phyloP scores from a whole-genome alignment of 495 filamentous ascomycete genomes.

The Aspergillus hancockii region DNA sequence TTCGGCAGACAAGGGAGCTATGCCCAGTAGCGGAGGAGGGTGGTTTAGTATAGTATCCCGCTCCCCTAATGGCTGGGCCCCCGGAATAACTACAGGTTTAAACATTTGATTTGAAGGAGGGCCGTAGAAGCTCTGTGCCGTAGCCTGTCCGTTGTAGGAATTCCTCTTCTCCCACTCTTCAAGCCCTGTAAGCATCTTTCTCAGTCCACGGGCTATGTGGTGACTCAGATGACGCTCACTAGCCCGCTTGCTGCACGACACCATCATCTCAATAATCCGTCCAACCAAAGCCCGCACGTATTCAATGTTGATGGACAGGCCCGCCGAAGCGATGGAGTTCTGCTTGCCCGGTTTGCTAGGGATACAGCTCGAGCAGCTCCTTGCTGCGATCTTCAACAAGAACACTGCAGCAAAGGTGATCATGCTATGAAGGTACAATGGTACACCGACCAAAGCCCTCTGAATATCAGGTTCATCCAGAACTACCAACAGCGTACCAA shows the following conservation, averaged over 20 bases:
- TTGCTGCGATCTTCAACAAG: constrained; percentile 52
- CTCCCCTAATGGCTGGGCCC: constrained; percentile 42
- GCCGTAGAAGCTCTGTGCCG: constrained; percentile 25
- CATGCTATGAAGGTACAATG: constrained; percentile 57
- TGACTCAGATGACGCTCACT: constrained; percentile 56
- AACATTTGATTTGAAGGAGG: constrained; percentile 32
- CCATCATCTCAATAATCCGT: constrained; percentile 48
- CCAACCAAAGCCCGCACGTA: constrained; percentile 49
- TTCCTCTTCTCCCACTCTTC: constrained; percentile 50
- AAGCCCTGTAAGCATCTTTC: constrained; percentile 53
- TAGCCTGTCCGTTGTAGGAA: constrained; percentile 21
- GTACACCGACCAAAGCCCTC: constrained; percentile 50
- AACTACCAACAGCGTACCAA: constrained; percentile 49
- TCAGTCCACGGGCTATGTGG: constrained; percentile 52
- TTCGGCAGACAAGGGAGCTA: constrained; percentile 48
- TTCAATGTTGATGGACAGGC: constrained; percentile 38
- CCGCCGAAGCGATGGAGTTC: constrained; percentile 49
- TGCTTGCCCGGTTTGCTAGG: constrained; percentile 27
- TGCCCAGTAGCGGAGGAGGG: constrained; percentile 42
- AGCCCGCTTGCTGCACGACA: constrained; percentile 47
- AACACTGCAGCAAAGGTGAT: constrained; percentile 59
- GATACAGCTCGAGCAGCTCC: constrained; percentile 39
- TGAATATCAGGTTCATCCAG: constrained; percentile 54
- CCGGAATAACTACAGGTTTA: constrained; percentile 42
- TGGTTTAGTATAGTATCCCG: constrained; percentile 44